Percentiles rank a stretch among this genome's conserved stretches.
Evolutionary conservation across 2,329 filamentous ascomycete species (phyloP).

Genomic region (Cytospora leucostoma): DNA sequence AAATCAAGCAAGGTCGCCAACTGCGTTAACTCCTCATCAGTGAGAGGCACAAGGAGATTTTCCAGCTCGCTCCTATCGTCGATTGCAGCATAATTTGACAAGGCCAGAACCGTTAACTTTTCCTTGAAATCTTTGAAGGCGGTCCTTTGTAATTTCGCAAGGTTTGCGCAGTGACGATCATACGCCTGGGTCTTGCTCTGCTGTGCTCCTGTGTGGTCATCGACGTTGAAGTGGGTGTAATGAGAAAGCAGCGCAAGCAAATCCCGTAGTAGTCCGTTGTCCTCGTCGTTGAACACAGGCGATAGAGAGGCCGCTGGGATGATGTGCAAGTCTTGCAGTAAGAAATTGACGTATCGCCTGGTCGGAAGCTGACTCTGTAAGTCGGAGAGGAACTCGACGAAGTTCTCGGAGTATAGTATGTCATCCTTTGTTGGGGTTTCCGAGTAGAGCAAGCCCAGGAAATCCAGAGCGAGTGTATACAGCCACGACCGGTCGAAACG

Average conservation of each 20-base stretch:
- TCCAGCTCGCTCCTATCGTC: conserved; percentile 78
- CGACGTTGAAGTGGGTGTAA: conserved; percentile 85
- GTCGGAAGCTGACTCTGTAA: conserved; percentile 93
- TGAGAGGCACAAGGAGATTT: conserved; percentile 70
- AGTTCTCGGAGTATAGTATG: conserved; percentile 85
- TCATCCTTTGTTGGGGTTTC: conserved; percentile 59
- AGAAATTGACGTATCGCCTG: conserved; percentile 85
- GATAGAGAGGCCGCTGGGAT: conserved; percentile 77
- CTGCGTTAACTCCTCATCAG: conserved; percentile 71
- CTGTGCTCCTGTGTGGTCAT: conserved; percentile 85
- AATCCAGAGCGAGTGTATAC: conserved; percentile 81
- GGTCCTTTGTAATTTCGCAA: conserved; percentile 78
- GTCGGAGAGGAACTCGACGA: conserved; percentile 87
- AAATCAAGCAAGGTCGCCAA: conserved; percentile 74
- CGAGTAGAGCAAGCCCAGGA: conserved; percentile 71
- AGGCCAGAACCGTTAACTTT: conserved; percentile 84
- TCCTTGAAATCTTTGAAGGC: conserved; percentile 82
- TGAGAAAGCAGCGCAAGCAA: conserved; percentile 79
- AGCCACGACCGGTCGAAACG: conserved; percentile 95
- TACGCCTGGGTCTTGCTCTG: conserved; percentile 72
- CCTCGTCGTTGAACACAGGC: conserved; percentile 72
- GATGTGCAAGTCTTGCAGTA: conserved; percentile 83
- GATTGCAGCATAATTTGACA: conserved; percentile 91
- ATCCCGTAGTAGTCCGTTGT: conserved; percentile 77
- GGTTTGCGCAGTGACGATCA: conserved; percentile 72